A percentile compares a stretch with the other conserved stretches of the same genome.
These are phyloP conservation scores for Colletotrichum kahawae DNA, from an alignment of 2,329 filamentous ascomycete species.

Conservation along the genomic window DNA sequence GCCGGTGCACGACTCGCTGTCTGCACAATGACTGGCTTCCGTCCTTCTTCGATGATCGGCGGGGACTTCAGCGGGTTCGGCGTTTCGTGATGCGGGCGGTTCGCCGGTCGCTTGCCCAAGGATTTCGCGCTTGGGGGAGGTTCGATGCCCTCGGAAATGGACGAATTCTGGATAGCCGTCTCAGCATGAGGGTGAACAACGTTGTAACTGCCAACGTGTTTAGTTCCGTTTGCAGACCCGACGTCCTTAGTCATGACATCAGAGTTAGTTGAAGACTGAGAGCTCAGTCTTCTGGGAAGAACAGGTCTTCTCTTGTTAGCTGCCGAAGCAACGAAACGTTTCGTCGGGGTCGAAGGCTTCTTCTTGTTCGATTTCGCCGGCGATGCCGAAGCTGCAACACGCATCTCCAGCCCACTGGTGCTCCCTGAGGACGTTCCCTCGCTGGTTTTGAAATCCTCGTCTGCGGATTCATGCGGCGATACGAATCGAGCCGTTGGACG, in stretches of 20 bases:
- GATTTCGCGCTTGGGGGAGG: constrained; percentile 45
- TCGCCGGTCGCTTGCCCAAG: constrained; percentile 51
- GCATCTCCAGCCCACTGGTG: constrained; percentile 38
- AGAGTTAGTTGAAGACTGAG: constrained; percentile 46
- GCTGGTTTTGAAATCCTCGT: constrained; percentile 38
- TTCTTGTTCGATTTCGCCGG: constrained; percentile 31
- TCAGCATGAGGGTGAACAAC: constrained; percentile 33
- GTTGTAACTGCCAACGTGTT: constrained; percentile 27
- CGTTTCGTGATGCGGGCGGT: neutral
- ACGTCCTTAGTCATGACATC: constrained; percentile 37
- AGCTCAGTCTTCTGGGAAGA: constrained; percentile 51
- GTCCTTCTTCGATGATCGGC: neutral
- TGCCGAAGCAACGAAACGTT: constrained; percentile 49
- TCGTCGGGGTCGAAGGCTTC: constrained; percentile 30
- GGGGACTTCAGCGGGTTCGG: neutral
- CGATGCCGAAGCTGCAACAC: constrained; percentile 26
- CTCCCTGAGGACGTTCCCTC: constrained; percentile 47
- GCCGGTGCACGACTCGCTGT: neutral
- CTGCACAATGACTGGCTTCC: constrained; percentile 9
- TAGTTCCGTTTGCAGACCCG: constrained; percentile 27
- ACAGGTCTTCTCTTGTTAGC: constrained; percentile 48
- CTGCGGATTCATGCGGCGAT: constrained; percentile 55
- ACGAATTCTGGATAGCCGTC: neutral
- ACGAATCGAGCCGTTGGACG: constrained; percentile 67
- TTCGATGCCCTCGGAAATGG: neutral